These are phyloP conservation scores for Phytophthora cryptogea DNA, from an alignment of 352 stramenopile species.

Conservation along the genomic window DNA sequence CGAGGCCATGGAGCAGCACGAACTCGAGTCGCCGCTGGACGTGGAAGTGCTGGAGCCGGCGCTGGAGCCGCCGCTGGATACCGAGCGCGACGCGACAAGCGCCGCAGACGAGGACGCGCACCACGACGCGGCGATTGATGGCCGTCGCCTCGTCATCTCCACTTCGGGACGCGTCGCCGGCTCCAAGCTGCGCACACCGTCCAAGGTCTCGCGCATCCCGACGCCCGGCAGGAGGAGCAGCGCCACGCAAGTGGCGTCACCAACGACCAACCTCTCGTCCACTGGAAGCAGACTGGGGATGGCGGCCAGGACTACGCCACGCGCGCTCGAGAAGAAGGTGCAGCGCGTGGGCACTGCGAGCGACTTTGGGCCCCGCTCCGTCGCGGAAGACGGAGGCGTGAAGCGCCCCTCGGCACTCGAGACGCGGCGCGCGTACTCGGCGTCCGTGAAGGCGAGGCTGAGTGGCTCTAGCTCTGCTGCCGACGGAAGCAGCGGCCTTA, in stretches of 20 bases:
- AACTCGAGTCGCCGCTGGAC: constrained; percentile 1
- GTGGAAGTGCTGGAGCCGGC: constrained; percentile 10
- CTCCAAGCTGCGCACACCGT: constrained; percentile 34
- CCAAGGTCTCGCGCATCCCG: constrained; percentile 29
- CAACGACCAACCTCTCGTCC: constrained; percentile 16
- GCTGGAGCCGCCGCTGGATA: constrained; percentile 13
- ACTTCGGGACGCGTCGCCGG: constrained; percentile 16
- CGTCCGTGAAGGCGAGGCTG: constrained; percentile 23
- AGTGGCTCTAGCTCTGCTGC: not conserved
- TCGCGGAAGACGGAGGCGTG: constrained; percentile 5
- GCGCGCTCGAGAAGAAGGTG: constrained; percentile 42
- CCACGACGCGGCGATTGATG: constrained; percentile 21
- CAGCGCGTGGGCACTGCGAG: constrained; percentile 32
- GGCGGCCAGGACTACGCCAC: constrained; percentile 41
- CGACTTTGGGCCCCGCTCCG: constrained; percentile 15
- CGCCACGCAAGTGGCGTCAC: constrained; percentile 1
- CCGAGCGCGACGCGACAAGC: constrained; percentile 19
- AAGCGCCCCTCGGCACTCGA: constrained; percentile 38
- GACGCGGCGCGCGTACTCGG: constrained; percentile 30
- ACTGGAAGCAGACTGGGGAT: constrained; percentile 44
- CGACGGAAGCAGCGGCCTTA: constrained; percentile 26
- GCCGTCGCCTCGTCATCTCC: constrained; percentile 23
- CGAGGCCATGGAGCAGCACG: not conserved
- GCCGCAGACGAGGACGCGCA: constrained; percentile 11
- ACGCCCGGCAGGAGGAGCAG: constrained; percentile 22